A percentile compares a stretch with the other conserved stretches of the same genome.
Evolutionary conservation across 2,329 filamentous ascomycete genomes (phyloP).

Genomic region (Pseudocercospora fijiensis): DNA sequence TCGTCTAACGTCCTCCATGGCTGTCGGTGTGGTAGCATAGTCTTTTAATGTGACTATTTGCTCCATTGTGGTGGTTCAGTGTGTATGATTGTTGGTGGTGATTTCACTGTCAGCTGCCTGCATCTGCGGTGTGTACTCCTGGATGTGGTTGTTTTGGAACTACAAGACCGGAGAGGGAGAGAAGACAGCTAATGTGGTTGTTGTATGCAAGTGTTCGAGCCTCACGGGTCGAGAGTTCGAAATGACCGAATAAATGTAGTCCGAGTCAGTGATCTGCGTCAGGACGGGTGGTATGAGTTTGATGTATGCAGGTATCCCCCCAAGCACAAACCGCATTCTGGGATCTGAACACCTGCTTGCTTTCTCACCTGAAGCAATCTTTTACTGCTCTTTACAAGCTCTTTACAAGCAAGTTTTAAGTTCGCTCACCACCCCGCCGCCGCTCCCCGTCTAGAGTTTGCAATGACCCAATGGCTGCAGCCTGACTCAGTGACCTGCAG

Average conservation of each 20-base stretch:
- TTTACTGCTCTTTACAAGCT: too few relatives aligned
- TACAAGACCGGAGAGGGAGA: not conserved
- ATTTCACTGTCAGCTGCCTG: too few relatives aligned
- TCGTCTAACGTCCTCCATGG: not conserved
- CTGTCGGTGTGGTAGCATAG: not conserved
- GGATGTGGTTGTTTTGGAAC: not conserved
- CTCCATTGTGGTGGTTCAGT: not conserved
- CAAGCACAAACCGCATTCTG: too few relatives aligned
- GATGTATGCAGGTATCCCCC: too few relatives aligned
- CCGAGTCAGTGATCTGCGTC: slow-evolving; percentile 12
- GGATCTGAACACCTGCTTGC: too few relatives aligned
- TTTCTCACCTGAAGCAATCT: too few relatives aligned
- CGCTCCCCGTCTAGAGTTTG: too few relatives aligned
- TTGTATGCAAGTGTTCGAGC: slow-evolving; percentile 15
- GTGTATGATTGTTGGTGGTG: too few relatives aligned
- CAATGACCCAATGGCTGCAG: slow-evolving; percentile 14
- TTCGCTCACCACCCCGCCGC: too few relatives aligned
- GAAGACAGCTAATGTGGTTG: slow-evolving; percentile 11
- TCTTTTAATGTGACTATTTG: slow-evolving; percentile 1
- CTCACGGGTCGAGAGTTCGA: slow-evolving; percentile 7
- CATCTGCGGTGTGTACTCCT: not conserved
- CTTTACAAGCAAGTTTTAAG: too few relatives aligned
- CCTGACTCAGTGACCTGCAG: slow-evolving; percentile 13
- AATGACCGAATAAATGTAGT: slow-evolving; percentile 15
- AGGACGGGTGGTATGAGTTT: too few relatives aligned